phyloP scores from a whole-genome alignment of 2,329 filamentous ascomycete genomes.

The Dendryphion nanum region DNA sequence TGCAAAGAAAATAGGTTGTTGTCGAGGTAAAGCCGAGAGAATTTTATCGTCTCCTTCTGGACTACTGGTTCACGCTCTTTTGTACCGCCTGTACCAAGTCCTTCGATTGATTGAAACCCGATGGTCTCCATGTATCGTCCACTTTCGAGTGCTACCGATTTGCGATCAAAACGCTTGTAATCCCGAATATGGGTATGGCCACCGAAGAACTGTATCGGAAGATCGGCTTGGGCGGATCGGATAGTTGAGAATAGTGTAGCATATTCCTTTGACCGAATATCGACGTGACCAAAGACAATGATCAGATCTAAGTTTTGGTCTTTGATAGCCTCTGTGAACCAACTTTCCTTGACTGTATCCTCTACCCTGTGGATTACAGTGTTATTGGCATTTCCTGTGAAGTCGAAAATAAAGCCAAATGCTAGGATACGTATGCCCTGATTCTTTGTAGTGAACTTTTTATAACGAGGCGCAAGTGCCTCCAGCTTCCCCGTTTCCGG shows the following conservation, averaged over 20 bases:
- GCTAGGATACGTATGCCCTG: constrained; percentile 80
- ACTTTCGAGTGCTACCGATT: constrained; percentile 76
- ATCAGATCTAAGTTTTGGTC: constrained; percentile 81
- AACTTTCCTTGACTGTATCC: constrained; percentile 76
- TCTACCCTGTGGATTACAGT: constrained; percentile 78
- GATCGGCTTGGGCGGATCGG: constrained; percentile 71
- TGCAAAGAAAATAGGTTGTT: constrained; percentile 86
- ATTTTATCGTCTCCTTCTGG: constrained; percentile 49
- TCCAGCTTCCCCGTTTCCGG: constrained; percentile 67
- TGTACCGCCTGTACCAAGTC: constrained; percentile 49
- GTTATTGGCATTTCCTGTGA: constrained; percentile 87
- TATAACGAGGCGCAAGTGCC: constrained; percentile 77
- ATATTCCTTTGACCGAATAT: constrained; percentile 77
- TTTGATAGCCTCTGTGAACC: constrained; percentile 85
- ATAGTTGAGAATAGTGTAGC: constrained; percentile 76
- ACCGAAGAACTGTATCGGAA: constrained; percentile 87
- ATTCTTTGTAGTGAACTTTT: constrained; percentile 89
- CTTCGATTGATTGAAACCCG: constrained; percentile 85
- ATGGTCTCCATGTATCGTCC: constrained; percentile 94
- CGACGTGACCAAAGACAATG: constrained; percentile 81
- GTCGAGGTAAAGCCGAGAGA: constrained; percentile 83
- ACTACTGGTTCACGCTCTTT: constrained; percentile 17
- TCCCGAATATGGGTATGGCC: constrained; percentile 90
- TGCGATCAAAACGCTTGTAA: constrained; percentile 74
- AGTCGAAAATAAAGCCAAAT: constrained; percentile 95